These are phyloP conservation scores for Ophiocordyceps australis DNA, from an alignment of 2,329 filamentous ascomycete genomes.

Conservation along the genomic window DNA sequence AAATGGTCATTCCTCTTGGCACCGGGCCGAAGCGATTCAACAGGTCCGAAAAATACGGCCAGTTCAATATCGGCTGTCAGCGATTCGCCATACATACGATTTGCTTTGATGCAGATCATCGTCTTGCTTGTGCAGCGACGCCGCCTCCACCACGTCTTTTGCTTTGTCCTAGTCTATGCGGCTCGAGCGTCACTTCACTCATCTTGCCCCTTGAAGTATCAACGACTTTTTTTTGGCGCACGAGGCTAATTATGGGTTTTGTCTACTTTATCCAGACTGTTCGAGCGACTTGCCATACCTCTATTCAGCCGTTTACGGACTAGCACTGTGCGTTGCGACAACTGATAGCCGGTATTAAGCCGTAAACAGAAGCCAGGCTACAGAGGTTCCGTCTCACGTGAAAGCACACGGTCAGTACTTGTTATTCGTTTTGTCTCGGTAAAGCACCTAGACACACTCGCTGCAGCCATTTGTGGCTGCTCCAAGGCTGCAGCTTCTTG, in stretches of 20 bases:
- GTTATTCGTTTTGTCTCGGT: not conserved
- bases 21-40: too few species aligned
- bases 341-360: conserved; percentile 4
- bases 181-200: too few species aligned
- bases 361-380: conserved; percentile 1
- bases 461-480: not conserved
- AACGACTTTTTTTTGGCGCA: too few species aligned
- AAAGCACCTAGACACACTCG: not conserved
- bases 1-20: too few species aligned
- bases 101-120: too few species aligned
- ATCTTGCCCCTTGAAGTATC: too few species aligned
- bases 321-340: conserved; percentile 3
- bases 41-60: too few species aligned
- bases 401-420: conserved; percentile 3
- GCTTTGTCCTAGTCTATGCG: too few species aligned
- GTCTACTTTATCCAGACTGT: not conserved
- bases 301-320: conserved; percentile 1
- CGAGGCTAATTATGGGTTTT: conserved; percentile 2
- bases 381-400: conserved; percentile 1
- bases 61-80: too few species aligned
- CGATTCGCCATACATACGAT: too few species aligned
- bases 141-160: too few species aligned
- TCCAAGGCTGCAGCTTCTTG: not conserved
- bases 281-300: conserved; percentile 3
- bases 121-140: too few species aligned